Evolutionary conservation across 1,284 basidiomycete species (phyloP).

Genomic region (Vanrija humicola): DNA sequence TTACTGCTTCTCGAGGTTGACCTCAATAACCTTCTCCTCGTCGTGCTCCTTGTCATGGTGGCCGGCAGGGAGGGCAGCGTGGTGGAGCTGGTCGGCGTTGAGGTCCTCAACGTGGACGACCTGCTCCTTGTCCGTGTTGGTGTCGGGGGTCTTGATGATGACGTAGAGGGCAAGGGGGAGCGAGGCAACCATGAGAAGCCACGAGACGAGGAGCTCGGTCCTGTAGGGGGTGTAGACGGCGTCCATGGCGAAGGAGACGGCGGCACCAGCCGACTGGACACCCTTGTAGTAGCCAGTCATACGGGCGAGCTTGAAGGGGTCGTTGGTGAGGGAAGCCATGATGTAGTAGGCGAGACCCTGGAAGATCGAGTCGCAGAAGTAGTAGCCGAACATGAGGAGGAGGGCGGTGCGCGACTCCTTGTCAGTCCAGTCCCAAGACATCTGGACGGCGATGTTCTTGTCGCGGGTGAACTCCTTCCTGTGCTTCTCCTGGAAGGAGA

Average conservation of each 20-base stretch:
- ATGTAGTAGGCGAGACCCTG: constrained; percentile 45
- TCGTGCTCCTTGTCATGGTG: constrained; percentile 12
- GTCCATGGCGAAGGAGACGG: constrained; percentile 55
- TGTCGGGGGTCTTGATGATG: constrained; percentile 20
- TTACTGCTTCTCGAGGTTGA: too few relatives aligned
- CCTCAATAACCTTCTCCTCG: constrained; percentile 1
- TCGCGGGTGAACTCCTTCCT: constrained; percentile 22
- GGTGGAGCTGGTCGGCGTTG: constrained; percentile 9
- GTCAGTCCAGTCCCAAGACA: constrained; percentile 1
- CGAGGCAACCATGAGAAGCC: constrained; percentile 29
- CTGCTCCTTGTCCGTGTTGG: constrained; percentile 22
- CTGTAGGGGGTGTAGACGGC: constrained; percentile 45
- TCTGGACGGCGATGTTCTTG: not conserved
- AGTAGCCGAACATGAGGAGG: constrained; percentile 21
- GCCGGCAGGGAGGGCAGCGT: constrained; percentile 20
- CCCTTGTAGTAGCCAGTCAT: constrained; percentile 47
- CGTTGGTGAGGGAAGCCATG: constrained; percentile 27
- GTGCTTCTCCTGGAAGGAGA: constrained; percentile 14
- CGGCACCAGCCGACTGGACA: constrained; percentile 46
- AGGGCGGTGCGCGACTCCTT: not conserved
- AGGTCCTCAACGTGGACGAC: constrained; percentile 29
- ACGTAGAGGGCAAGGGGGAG: constrained; percentile 28
- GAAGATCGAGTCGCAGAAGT: constrained; percentile 42
- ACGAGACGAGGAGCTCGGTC: constrained; percentile 33
- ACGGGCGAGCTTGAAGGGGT: constrained; percentile 40